Evolutionary conservation across 371 early-diverging fungal genomes (phyloP).

Genomic region (Mucor saturninus): DNA sequence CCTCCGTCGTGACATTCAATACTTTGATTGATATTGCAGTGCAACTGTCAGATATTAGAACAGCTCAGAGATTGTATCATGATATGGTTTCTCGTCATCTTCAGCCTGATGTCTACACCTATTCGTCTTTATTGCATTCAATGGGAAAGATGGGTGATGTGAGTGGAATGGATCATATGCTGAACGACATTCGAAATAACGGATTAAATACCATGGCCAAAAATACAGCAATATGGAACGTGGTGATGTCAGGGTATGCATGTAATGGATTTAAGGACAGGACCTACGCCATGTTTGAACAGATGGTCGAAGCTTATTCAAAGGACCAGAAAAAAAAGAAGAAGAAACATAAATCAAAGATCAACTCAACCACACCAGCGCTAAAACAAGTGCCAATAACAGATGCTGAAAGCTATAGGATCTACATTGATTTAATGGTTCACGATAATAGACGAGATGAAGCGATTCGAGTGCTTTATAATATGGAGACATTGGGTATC

Average conservation of each 20-base stretch:
- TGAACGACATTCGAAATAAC: constrained; percentile 24
- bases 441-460: constrained; percentile 21
- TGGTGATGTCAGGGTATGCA: constrained; percentile 41
- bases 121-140: constrained; percentile 40
- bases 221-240: constrained; percentile 45
- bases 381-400: constrained; percentile 27
- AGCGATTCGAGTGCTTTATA: constrained; percentile 26
- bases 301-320: constrained; percentile 7
- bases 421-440: constrained; percentile 39
- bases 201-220: constrained; percentile 6
- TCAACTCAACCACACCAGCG: not conserved
- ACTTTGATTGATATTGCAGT: constrained; percentile 50
- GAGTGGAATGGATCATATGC: constrained; percentile 40
- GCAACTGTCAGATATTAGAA: constrained; percentile 40
- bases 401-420: constrained; percentile 43
- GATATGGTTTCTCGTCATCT: constrained; percentile 47
- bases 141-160: constrained; percentile 46
- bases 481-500: constrained; percentile 26
- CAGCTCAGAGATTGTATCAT: constrained; percentile 53
- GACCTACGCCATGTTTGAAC: constrained; percentile 38
- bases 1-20: constrained; percentile 40
- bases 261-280: constrained; percentile 29
- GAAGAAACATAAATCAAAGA: constrained; percentile 1
- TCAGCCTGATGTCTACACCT: constrained; percentile 44
- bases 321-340: constrained; percentile 6